Evolutionary conservation across 2,329 filamentous ascomycete species (phyloP).

Genomic region (Xylaria sp.): DNA sequence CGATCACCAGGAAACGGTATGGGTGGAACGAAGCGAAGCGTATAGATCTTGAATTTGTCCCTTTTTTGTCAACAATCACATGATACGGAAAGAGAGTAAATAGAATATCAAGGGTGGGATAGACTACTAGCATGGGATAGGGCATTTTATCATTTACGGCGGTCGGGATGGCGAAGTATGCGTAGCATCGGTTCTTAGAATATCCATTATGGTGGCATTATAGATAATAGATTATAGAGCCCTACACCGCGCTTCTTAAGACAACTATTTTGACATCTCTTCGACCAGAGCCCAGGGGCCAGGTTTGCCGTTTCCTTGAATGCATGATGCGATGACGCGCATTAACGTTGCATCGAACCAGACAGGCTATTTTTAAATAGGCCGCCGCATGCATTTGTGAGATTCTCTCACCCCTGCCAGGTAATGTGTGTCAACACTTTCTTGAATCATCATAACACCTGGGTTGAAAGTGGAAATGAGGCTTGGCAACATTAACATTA

Average conservation of each 20-base stretch:
- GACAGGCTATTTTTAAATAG: slow-evolving; percentile 5
- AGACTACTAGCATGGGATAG: background rate
- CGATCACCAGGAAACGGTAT: background rate
- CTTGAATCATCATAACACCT: too few species aligned
- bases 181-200: background rate
- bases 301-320: background rate
- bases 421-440: too few species aligned
- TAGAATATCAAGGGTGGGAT: background rate
- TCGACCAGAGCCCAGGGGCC: background rate
- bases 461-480: background rate
- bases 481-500: too few species aligned
- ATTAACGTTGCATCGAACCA: slow-evolving; percentile 5
- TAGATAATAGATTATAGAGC: background rate
- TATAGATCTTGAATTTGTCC: background rate
- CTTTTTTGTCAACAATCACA: too few species aligned
- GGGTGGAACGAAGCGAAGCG: background rate
- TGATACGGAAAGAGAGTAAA: background rate
- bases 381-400: slow-evolving; percentile 2
- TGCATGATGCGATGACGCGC: slow-evolving; percentile 16
- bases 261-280: background rate
- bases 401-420: background rate
- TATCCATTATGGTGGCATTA: background rate
- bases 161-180: background rate
- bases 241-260: background rate
- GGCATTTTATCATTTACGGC: background rate